Evolutionary conservation across 805 yeast species (phyloP).

Genomic region (Metschnikowia corniflorae): DNA sequence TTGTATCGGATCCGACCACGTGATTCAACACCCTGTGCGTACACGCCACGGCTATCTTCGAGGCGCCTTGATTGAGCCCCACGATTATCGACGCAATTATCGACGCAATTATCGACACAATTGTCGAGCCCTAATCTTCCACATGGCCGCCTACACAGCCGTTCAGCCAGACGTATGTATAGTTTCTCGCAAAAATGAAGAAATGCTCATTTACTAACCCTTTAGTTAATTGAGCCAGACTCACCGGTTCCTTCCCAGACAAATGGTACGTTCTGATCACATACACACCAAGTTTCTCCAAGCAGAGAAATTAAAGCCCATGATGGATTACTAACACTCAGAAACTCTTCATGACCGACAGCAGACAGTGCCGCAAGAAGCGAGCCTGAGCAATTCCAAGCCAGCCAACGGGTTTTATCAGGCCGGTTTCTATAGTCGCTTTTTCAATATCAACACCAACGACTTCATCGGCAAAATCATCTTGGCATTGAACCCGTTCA

Average conservation of each 20-base stretch:
- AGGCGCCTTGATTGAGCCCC: too few relatives aligned
- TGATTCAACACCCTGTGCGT: too few relatives aligned
- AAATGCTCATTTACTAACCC: conserved; percentile 8
- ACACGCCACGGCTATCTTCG: too few relatives aligned
- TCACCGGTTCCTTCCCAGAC: neutral
- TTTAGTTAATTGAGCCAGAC: conserved; percentile 10
- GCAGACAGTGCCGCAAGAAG: too few relatives aligned
- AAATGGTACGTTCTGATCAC: neutral
- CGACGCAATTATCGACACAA: too few relatives aligned
- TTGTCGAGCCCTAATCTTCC: too few relatives aligned
- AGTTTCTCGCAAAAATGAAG: too few relatives aligned
- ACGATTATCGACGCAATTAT: too few relatives aligned
- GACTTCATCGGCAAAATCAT: conserved; percentile 56
- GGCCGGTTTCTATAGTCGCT: conserved; percentile 57
- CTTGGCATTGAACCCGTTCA: conserved; percentile 55
- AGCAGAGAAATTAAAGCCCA: too few relatives aligned
- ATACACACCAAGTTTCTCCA: too few relatives aligned
- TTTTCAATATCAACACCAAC: conserved; percentile 64
- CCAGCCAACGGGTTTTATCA: conserved; percentile 36
- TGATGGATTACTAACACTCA: neutral
- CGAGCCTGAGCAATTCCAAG: neutral
- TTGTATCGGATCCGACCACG: too few relatives aligned
- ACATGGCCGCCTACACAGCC: conserved; percentile 12
- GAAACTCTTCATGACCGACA: too few relatives aligned
- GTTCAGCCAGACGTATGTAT: conserved; percentile 11